Conservation (phyloP, 345 rosid genomes). For the Reutealis trisperma region DNA sequence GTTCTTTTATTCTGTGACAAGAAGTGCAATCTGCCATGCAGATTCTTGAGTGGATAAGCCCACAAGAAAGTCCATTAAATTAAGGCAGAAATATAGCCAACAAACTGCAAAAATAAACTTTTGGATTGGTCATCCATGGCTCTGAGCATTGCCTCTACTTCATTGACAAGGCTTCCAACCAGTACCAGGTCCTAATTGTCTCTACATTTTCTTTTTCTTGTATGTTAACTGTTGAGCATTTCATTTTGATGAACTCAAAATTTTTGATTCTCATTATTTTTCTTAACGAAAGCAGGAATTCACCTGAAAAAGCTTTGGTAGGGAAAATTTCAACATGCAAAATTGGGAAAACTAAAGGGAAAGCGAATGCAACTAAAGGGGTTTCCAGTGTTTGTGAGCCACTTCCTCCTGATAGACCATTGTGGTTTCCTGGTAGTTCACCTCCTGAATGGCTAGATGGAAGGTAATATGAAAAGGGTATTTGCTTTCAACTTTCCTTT, state of each 20-base stretch:
- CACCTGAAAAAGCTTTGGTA: conserved; percentile 10
- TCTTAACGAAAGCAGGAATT: conserved; percentile 15
- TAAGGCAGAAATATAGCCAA: neutral
- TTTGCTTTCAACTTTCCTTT: neutral
- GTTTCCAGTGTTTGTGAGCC: conserved; percentile 86
- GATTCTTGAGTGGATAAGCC: conserved; percentile 11
- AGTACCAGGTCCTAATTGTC: conserved; percentile 24
- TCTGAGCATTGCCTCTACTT: conserved; percentile 35
- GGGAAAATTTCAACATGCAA: conserved; percentile 15
- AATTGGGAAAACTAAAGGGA: conserved; percentile 19
- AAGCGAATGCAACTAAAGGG: conserved; percentile 66
- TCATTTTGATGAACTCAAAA: neutral
- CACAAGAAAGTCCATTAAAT: neutral
- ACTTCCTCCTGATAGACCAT: conserved; percentile 90
- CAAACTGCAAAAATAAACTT: neutral
- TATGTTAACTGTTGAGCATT: neutral
- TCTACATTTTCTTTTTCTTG: neutral
- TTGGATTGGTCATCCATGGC: conserved; percentile 41
- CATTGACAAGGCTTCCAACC: conserved; percentile 29
- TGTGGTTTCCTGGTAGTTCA: conserved; percentile 91
- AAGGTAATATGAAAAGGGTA: conserved; percentile 41
- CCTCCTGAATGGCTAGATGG: conserved; percentile 97
- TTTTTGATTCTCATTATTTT: neutral
- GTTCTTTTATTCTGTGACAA: neutral
- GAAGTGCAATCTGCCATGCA: neutral